Evolutionary conservation across 768 basidiomycete genomes (phyloP).

Genomic region (Favolaschia claudopus): DNA sequence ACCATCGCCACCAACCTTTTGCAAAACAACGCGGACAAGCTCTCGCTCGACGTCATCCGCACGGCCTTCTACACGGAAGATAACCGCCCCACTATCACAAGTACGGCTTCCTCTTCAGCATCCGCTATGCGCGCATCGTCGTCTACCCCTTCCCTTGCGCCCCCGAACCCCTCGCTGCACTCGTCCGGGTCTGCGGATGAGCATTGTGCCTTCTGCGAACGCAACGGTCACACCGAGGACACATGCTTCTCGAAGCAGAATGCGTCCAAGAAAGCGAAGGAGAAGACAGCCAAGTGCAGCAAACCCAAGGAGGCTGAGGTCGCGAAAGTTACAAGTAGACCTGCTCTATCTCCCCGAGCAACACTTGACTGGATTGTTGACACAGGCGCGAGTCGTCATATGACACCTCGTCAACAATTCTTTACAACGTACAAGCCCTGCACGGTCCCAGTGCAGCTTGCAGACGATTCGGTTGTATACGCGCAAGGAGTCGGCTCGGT

Average conservation of each 20-base stretch:
- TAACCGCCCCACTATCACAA: too few relatives aligned
- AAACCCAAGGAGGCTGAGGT: slow-evolving; percentile 13
- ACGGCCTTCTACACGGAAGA: background rate
- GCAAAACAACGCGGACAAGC: background rate
- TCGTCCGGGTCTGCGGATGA: too few relatives aligned
- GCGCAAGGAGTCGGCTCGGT: slow-evolving; percentile 35
- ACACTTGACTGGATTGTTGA: slow-evolving; percentile 36
- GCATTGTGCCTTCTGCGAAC: too few relatives aligned
- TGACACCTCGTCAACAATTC: slow-evolving; percentile 41
- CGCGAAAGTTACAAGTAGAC: slow-evolving; percentile 25
- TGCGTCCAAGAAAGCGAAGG: background rate
- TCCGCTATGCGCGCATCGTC: too few relatives aligned
- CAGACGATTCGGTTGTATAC: slow-evolving; percentile 33
- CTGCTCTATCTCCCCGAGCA: background rate
- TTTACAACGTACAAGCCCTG: slow-evolving; percentile 30
- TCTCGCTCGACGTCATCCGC: background rate
- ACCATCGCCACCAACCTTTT: background rate
- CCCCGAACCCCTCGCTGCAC: too few relatives aligned
- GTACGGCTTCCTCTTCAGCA: too few relatives aligned
- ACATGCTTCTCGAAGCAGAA: too few relatives aligned
- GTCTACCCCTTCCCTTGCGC: too few relatives aligned
- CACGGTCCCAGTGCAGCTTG: slow-evolving; percentile 32
- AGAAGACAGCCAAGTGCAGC: slow-evolving; percentile 2
- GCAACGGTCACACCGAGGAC: too few relatives aligned
- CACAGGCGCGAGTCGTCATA: slow-evolving; percentile 43